Percentiles rank a stretch among this genome's conserved stretches.
These are phyloP conservation scores for Tieghemiomyces parasiticus DNA, from an alignment of 192 early-diverging fungal species.

Conservation along the genomic window DNA sequence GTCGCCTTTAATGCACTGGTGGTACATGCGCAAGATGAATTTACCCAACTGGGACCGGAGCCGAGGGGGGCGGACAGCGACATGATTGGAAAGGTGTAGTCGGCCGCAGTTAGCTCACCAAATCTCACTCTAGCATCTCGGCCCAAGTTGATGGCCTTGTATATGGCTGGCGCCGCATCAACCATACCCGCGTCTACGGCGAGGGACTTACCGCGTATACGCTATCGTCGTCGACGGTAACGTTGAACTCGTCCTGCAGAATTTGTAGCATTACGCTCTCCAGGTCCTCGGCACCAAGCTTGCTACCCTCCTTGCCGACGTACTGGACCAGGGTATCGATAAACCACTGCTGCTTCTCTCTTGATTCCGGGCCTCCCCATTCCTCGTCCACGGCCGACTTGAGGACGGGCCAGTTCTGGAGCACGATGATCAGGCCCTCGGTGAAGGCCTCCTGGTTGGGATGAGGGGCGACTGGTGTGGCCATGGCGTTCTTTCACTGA, in stretches of 20 bases:
- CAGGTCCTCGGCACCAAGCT: slow-evolving; percentile 5
- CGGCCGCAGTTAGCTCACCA: too few relatives aligned
- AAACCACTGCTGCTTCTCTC: slow-evolving; percentile 7
- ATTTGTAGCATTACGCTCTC: slow-evolving; percentile 8
- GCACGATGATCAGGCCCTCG: slow-evolving; percentile 6
- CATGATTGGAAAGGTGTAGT: neutral
- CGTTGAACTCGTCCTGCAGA: slow-evolving; percentile 10
- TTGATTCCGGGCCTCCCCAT: slow-evolving; percentile 12
- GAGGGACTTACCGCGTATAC: slow-evolving; percentile 3
- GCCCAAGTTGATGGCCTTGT: too few relatives aligned
- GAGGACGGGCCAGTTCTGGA: slow-evolving; percentile 9
- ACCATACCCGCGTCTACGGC: neutral
- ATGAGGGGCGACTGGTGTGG: neutral
- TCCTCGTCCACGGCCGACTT: slow-evolving; percentile 10
- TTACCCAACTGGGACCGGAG: neutral
- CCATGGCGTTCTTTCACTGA: neutral
- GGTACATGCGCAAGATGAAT: neutral
- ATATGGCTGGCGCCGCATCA: too few relatives aligned
- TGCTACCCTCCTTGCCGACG: neutral
- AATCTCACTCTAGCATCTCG: too few relatives aligned
- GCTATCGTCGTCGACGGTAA: neutral
- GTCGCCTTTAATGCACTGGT: slow-evolving; percentile 5
- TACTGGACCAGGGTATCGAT: slow-evolving; percentile 12
- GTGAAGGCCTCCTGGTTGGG: slow-evolving; percentile 8
- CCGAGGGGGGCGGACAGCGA: neutral